These are phyloP conservation scores for Corymbia calophylla DNA, from an alignment of 441 rosid species.

Conservation along the genomic window DNA sequence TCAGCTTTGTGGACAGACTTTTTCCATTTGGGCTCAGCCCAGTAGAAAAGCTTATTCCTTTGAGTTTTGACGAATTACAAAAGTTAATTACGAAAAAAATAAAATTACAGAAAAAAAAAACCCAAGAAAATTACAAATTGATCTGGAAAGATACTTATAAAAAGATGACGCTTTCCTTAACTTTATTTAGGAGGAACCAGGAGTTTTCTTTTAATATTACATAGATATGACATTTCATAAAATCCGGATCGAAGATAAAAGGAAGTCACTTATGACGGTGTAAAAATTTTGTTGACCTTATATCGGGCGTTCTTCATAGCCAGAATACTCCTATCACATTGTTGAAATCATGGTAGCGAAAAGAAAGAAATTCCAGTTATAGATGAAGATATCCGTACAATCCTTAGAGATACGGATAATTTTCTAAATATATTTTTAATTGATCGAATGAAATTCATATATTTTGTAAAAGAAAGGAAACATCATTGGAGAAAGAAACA, in stretches of 20 bases:
- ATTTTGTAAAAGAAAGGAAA: neutral
- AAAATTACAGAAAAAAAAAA: neutral
- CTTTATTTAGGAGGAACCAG: neutral
- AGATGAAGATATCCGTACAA: neutral
- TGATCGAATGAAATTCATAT: neutral
- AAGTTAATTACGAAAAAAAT: neutral
- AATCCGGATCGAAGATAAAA: neutral
- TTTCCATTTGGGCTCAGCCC: neutral
- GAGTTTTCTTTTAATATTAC: neutral
- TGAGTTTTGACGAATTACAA: neutral
- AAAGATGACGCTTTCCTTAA: neutral
- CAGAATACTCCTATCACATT: neutral
- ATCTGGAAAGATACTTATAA: neutral
- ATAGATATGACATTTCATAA: neutral
- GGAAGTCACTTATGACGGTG: neutral
- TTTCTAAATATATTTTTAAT: neutral
- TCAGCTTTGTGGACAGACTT: neutral
- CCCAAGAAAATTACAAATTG: neutral
- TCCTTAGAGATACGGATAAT: neutral
- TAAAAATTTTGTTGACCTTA: neutral
- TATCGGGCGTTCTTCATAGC: fast-evolving
- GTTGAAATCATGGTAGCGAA: neutral
- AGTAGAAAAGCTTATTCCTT: neutral
- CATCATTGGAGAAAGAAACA: neutral
- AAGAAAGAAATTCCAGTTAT: neutral